phyloP scores from a whole-genome alignment of 2,329 filamentous ascomycete genomes.

The Trichoderma simmonsii region DNA sequence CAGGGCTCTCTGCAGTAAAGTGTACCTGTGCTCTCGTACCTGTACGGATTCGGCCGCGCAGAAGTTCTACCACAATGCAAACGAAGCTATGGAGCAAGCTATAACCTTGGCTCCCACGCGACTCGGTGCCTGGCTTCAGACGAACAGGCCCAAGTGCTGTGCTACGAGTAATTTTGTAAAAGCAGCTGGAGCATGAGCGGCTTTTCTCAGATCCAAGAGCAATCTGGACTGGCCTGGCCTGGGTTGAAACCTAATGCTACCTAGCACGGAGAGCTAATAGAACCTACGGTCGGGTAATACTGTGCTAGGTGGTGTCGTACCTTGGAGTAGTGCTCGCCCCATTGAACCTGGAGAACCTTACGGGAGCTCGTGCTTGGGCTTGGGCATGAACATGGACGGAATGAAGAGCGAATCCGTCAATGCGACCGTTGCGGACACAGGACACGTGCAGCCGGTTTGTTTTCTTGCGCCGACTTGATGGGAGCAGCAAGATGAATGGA shows the following conservation, averaged over 20 bases:
- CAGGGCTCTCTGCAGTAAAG: slow-evolving; percentile 1
- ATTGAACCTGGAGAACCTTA: not conserved
- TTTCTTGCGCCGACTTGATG: not conserved
- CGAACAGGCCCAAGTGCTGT: not conserved
- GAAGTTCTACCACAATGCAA: slow-evolving; percentile 3
- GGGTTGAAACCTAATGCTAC: not conserved
- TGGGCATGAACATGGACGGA: not conserved
- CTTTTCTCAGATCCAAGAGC: not conserved
- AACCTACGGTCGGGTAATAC: not conserved
- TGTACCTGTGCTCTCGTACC: not conserved
- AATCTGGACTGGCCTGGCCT: not conserved
- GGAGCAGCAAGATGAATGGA: not conserved
- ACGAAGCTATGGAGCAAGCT: slow-evolving; percentile 11
- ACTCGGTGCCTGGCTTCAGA: not conserved
- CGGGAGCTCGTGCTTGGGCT: not conserved
- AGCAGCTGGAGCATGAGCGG: not conserved
- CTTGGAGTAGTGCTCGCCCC: too few species aligned
- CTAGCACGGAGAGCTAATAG: not conserved
- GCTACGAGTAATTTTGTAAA: not conserved
- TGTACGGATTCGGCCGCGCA: slow-evolving; percentile 10
- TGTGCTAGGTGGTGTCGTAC: too few species aligned
- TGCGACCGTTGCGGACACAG: not conserved
- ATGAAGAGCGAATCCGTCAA: not conserved
- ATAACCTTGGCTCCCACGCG: slow-evolving; percentile 8
- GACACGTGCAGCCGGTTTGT: not conserved